A percentile compares a stretch with the other conserved stretches of the same genome.
Evolutionary conservation across 164 flowering plant species (phyloP).

Genomic region (Santalum album): DNA sequence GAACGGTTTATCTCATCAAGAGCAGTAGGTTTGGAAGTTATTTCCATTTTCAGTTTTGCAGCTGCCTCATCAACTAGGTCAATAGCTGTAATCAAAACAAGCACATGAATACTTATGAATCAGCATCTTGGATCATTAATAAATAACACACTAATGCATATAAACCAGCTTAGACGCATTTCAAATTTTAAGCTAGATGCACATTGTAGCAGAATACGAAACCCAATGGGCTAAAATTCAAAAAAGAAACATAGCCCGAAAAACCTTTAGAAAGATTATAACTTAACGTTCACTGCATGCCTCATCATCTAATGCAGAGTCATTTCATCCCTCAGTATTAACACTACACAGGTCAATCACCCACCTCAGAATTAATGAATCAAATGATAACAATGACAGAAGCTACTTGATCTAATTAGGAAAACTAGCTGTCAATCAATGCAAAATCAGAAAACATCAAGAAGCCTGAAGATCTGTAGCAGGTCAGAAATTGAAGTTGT

Average conservation of each 20-base stretch:
- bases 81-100: slow-evolving; percentile 54
- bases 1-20: slow-evolving; percentile 84
- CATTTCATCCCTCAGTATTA: no score
- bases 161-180: not conserved
- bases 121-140: not conserved
- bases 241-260: not conserved
- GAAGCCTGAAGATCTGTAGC: no score
- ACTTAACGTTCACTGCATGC: no score
- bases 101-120: slow-evolving; percentile 1
- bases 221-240: not conserved
- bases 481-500: no score
- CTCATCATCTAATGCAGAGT: no score
- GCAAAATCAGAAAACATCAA: no score
- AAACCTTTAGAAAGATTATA: not conserved
- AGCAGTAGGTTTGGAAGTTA: slow-evolving; percentile 88
- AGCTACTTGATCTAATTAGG: no score
- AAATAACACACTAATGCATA: not conserved
- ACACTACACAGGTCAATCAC: no score
- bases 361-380: no score
- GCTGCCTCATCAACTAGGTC: slow-evolving; percentile 98
- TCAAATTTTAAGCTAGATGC: not conserved
- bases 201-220: not conserved
- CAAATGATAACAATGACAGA: no score
- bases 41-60: slow-evolving; percentile 93
- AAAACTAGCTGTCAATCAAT: no score